These are phyloP conservation scores for Alternaria dauci DNA, from an alignment of 2,329 filamentous ascomycete species.

Conservation along the genomic window DNA sequence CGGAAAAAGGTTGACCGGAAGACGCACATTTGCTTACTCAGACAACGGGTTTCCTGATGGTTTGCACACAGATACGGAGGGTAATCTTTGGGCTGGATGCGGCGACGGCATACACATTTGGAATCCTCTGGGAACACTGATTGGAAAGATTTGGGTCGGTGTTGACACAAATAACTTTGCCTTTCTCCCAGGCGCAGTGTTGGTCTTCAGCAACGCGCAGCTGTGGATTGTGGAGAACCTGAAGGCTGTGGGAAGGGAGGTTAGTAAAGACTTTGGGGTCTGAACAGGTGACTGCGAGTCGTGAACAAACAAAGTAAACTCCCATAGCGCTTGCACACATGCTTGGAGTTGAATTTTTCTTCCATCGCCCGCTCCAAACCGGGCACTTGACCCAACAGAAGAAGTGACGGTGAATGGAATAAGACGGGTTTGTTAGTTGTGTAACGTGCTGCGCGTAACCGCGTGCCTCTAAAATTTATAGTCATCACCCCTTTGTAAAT, in stretches of 20 bases:
- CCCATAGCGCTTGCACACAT: neutral
- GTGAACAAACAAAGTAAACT: neutral
- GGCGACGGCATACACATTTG: slow-evolving; percentile 66
- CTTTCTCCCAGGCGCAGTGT: slow-evolving; percentile 44
- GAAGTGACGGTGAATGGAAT: neutral
- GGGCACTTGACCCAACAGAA: neutral
- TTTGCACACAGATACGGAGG: slow-evolving; percentile 61
- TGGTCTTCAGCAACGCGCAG: slow-evolving; percentile 49
- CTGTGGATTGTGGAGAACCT: slow-evolving; percentile 49
- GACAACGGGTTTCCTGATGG: slow-evolving; percentile 67
- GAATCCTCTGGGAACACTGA: slow-evolving; percentile 58
- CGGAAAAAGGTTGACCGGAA: slow-evolving; percentile 46
- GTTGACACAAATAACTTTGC: slow-evolving; percentile 50
- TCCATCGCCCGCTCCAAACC: neutral
- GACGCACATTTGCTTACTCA: slow-evolving; percentile 64
- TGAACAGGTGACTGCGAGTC: neutral
- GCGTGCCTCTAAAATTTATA: neutral
- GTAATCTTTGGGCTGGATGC: slow-evolving; percentile 65
- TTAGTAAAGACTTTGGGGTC: slow-evolving; percentile 47
- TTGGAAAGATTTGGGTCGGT: slow-evolving; percentile 66
- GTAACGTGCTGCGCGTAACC: neutral
- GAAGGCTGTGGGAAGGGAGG: slow-evolving; percentile 46
- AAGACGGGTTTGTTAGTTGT: neutral
- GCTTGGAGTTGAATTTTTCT: neutral
- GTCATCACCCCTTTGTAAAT: neutral